A percentile compares a stretch with the other conserved stretches of the same genome.
phyloP scores from a whole-genome alignment of 176 grass and related monocot species.

The Oryza meyeriana region DNA sequence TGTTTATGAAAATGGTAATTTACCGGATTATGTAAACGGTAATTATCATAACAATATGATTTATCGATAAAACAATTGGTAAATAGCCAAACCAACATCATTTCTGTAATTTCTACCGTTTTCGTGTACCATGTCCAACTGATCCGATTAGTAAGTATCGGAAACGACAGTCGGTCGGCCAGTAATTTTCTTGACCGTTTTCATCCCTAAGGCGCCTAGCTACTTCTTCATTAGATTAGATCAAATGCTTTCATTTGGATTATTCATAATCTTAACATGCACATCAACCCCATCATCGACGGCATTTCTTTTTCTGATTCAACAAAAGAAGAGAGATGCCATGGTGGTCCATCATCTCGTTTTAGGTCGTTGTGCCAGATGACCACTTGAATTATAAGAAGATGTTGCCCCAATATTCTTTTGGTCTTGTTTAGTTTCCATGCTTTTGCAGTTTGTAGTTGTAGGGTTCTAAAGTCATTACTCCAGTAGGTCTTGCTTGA shows the following conservation, averaged over 20 bases:
- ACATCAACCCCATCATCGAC: too few species aligned
- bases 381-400: background rate
- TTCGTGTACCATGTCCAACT: too few species aligned
- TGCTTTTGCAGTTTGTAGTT: background rate
- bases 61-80: too few species aligned
- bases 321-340: background rate
- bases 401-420: background rate
- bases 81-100: too few species aligned
- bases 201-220: too few species aligned
- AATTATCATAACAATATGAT: too few species aligned
- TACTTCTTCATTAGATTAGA: background rate
- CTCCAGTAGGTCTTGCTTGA: background rate
- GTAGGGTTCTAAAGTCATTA: background rate
- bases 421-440: background rate
- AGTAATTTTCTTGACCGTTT: too few species aligned
- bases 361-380: background rate
- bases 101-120: too few species aligned
- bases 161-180: too few species aligned
- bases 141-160: too few species aligned
- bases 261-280: background rate
- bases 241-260: background rate
- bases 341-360: background rate
- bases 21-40: too few species aligned
- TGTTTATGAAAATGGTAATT: too few species aligned
- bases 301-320: background rate